Evolutionary conservation across 2,329 filamentous ascomycete genomes (phyloP), one percentile per base, ranked within the genome.

Genomic region (Microcyclosporella mali): DNA sequence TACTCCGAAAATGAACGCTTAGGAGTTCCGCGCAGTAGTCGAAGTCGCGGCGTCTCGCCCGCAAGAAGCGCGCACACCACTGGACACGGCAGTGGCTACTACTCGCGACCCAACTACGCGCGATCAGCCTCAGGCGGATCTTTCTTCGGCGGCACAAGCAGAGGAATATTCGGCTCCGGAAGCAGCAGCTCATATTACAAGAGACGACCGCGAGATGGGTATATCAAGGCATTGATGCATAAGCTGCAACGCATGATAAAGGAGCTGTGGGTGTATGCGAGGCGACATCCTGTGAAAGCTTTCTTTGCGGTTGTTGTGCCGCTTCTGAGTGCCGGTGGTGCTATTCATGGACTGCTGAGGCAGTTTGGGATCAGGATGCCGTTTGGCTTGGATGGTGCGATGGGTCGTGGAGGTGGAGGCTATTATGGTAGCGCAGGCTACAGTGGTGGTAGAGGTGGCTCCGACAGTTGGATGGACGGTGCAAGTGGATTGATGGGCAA

Each of bases 281-380:
- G 86, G 62, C 76, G 80, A 29, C 84, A 95, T 68, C 90, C 89
- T 0, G 69, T 88, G 61, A 94, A 94, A 69, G 85, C 94, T 36
- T 85, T 95, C 70, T 85, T 95, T 70, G 72, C 77, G 88, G 49
- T 95, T 50, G 77, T 95, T 57, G 80, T 95, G 77, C 90, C 90
- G 8, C 74, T 97, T 45, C 71, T 95, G 57, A 88, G 84, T 1
- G 63, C 62, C 8, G 87, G 87, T 39, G 90, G 90, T 25, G 84
- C 86, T 19, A 68, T 95, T 53, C 82, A 82, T 7, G 85, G 84
- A 35, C 71, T 95, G 33, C 75, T 95, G 34, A 78, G 79, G 29
- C 80, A 82, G 60, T 85, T 95, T 64, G 89, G 89, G 16, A 72
- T 97, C 47, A 75, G 82, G 49, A 66, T 95, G 51, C 89, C 89